Evolutionary conservation across 2,329 filamentous ascomycete genomes (phyloP).

Genomic region (Fusarium nurragi): DNA sequence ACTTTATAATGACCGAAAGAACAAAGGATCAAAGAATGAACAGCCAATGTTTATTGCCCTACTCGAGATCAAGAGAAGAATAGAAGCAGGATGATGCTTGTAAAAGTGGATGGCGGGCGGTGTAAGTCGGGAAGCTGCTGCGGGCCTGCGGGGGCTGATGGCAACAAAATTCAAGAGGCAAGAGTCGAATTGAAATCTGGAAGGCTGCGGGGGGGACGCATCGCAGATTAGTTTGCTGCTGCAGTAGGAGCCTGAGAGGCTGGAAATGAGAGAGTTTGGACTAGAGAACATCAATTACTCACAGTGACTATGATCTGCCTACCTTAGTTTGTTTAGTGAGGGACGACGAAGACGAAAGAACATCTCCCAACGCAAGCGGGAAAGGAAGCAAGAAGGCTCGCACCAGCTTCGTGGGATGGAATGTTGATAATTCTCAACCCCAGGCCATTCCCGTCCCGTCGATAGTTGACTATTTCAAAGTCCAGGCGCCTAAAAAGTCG

Average conservation of each 20-base stretch:
- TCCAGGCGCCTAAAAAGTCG: constrained; percentile 15
- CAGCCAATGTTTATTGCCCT: constrained; percentile 14
- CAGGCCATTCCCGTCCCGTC: constrained; percentile 27
- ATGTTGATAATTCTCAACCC: constrained; percentile 30
- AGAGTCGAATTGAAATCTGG: constrained; percentile 18
- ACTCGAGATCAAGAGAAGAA: constrained; percentile 11
- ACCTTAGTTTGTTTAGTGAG: constrained; percentile 21
- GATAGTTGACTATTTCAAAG: constrained; percentile 3
- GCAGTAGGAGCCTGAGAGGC: constrained; percentile 6
- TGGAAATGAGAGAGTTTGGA: constrained; percentile 4
- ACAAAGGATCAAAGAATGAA: constrained; percentile 6
- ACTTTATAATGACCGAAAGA: constrained; percentile 2
- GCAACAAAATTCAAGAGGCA: constrained; percentile 17
- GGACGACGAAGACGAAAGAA: constrained; percentile 6
- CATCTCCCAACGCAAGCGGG: constrained; percentile 20
- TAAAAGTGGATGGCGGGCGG: constrained; percentile 41
- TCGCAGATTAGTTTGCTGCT: constrained; percentile 13
- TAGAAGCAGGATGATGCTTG: constrained; percentile 38
- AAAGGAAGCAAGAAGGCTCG: constrained; percentile 23
- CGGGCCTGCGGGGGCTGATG: constrained; percentile 35
- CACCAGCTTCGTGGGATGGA: constrained; percentile 26
- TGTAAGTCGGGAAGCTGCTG: constrained; percentile 43
- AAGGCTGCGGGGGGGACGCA: constrained; percentile 25
- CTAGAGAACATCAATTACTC: not conserved
- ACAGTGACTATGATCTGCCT: constrained; percentile 25